A percentile compares a stretch with the other conserved stretches of the same genome.
Evolutionary conservation across 805 yeast species (phyloP).

Genomic region (Kodamaea leandrae): DNA sequence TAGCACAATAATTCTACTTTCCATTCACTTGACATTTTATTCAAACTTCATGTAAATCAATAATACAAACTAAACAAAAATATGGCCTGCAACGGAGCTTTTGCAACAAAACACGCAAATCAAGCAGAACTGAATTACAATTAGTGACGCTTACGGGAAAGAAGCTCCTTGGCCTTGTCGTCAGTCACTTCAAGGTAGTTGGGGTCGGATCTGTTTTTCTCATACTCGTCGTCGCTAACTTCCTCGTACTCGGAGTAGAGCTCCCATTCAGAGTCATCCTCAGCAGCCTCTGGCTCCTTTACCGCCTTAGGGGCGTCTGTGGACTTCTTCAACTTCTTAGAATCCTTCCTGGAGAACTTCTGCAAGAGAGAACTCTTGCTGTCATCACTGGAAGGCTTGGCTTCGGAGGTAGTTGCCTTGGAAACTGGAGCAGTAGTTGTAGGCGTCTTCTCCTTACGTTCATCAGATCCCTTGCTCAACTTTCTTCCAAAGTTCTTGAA

Average conservation of each 20-base stretch:
- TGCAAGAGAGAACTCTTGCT: slow-evolving; percentile 3
- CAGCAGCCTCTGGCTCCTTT: not conserved
- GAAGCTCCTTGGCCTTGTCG: slow-evolving; percentile 16
- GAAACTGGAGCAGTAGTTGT: too few species aligned
- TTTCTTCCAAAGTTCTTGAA: slow-evolving; percentile 18
- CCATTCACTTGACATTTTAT: slow-evolving; percentile 1
- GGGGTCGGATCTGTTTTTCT: slow-evolving; percentile 45
- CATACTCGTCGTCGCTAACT: slow-evolving; percentile 47
- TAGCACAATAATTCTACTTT: slow-evolving; percentile 1
- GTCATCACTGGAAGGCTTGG: not conserved
- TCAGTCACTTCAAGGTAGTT: slow-evolving; percentile 41
- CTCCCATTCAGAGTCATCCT: slow-evolving; percentile 15
- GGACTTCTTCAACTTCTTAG: slow-evolving; percentile 7
- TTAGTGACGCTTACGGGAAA: slow-evolving; percentile 7
- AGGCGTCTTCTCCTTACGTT: slow-evolving; percentile 2
- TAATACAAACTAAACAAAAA: slow-evolving; percentile 2
- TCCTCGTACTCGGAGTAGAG: slow-evolving; percentile 42
- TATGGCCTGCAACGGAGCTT: too few species aligned
- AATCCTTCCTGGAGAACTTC: slow-evolving; percentile 7
- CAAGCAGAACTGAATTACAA: not conserved
- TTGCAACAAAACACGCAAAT: not conserved
- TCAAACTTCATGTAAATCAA: not conserved
- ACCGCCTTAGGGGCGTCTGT: slow-evolving; percentile 6
- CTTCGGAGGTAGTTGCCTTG: not conserved
- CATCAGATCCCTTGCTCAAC: slow-evolving; percentile 13